Conservation (phyloP, 2,329 filamentous ascomycete species). For the Alternaria atra region DNA sequence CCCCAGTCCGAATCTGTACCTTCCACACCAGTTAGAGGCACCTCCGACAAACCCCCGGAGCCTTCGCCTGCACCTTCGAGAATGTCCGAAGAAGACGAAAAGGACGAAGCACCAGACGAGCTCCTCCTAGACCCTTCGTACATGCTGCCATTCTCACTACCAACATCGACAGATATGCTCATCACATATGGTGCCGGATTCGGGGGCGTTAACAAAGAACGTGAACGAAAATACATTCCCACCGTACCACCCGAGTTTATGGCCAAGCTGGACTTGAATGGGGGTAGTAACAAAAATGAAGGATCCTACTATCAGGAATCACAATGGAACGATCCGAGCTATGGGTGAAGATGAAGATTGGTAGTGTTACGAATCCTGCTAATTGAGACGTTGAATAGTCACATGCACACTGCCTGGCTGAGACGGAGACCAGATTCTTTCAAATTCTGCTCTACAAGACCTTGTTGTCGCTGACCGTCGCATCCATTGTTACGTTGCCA, state of each 20-base stretch:
- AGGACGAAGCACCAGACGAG: conserved; percentile 75
- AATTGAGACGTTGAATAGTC: conserved; percentile 10
- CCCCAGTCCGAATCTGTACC: conserved; percentile 48
- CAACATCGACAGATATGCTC: conserved; percentile 96
- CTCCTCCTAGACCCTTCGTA: conserved; percentile 87
- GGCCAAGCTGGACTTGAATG: conserved; percentile 76
- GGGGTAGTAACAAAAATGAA: conserved; percentile 47
- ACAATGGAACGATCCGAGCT: conserved; percentile 47
- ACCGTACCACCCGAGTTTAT: conserved; percentile 94
- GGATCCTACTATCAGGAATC: conserved; percentile 43
- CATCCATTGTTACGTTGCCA: background rate
- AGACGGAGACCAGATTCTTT: conserved; percentile 12
- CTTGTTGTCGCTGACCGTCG: background rate
- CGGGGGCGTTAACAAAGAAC: conserved; percentile 88
- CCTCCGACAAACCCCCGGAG: conserved; percentile 33
- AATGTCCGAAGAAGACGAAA: conserved; percentile 62
- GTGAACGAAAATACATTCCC: conserved; percentile 94
- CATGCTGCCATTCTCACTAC: conserved; percentile 94
- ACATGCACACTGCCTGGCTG: conserved; percentile 13
- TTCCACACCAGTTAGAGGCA: conserved; percentile 43
- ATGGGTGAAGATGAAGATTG: conserved; percentile 36
- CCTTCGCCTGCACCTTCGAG: conserved; percentile 46
- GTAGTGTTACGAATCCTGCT: conserved; percentile 9
- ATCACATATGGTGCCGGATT: conserved; percentile 94
- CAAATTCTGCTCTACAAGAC: background rate